Evolutionary conservation across 441 rosid species (phyloP).

Genomic region (Sinapis alba): DNA sequence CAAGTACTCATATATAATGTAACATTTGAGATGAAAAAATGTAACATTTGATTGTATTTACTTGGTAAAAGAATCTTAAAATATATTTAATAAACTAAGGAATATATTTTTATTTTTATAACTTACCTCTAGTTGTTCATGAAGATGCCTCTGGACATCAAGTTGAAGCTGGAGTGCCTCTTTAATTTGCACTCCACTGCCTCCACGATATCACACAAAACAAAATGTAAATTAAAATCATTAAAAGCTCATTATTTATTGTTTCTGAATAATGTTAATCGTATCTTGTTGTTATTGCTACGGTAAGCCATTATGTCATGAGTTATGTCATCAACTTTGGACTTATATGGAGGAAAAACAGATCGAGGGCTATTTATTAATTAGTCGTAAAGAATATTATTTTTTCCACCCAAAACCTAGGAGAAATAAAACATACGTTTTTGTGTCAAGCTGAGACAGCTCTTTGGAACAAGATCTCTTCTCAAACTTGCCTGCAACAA

Average conservation of each 20-base stretch:
- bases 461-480: slow-evolving; percentile 51
- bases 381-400: not conserved
- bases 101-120: not conserved
- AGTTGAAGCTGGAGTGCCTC: slow-evolving; percentile 88
- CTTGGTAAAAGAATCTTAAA: not conserved
- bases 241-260: slow-evolving; percentile 1
- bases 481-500: slow-evolving; percentile 63
- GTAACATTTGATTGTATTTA: not conserved
- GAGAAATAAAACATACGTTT: slow-evolving; percentile 48
- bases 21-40: too few species aligned
- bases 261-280: slow-evolving; percentile 3
- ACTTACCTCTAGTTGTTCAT: slow-evolving; percentile 88
- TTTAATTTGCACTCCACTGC: slow-evolving; percentile 66
- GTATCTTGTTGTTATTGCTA: slow-evolving; percentile 15
- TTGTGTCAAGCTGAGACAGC: slow-evolving; percentile 52
- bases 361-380: not conserved
- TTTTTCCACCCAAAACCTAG: not conserved
- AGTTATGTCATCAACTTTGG: not conserved
- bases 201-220: slow-evolving; percentile 17
- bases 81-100: not conserved
- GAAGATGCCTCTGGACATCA: slow-evolving; percentile 87
- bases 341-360: slow-evolving; percentile 3
- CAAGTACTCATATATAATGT: not conserved
- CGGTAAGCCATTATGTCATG: slow-evolving; percentile 28
- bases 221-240: not conserved